These are phyloP conservation scores for Aspergillus latus DNA, from an alignment of 2,329 filamentous ascomycete genomes.

Conservation along the genomic window DNA sequence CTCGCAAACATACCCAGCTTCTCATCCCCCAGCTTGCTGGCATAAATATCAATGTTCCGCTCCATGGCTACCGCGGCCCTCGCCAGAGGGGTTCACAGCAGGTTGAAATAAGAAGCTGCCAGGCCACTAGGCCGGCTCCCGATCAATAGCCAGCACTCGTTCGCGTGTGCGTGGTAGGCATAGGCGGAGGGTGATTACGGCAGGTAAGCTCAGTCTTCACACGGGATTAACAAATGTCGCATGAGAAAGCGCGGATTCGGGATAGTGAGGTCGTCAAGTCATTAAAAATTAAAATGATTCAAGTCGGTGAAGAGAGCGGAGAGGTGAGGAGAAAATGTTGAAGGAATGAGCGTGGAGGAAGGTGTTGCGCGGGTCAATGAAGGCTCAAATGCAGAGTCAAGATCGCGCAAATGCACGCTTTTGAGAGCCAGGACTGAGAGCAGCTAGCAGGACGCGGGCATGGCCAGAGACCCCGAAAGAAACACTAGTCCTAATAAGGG, in stretches of 20 bases:
- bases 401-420: slow-evolving; percentile 34
- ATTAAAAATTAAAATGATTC: slow-evolving; percentile 26
- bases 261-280: slow-evolving; percentile 32
- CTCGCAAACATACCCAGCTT: slow-evolving; percentile 45
- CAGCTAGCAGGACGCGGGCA: slow-evolving; percentile 35
- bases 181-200: slow-evolving; percentile 29
- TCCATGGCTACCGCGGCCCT: slow-evolving; percentile 38
- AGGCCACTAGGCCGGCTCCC: slow-evolving; percentile 41
- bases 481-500: slow-evolving; percentile 35
- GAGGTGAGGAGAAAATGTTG: slow-evolving; percentile 14
- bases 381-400: slow-evolving; percentile 20
- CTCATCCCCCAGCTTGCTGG: slow-evolving; percentile 49
- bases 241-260: slow-evolving; percentile 22
- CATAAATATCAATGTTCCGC: slow-evolving; percentile 51
- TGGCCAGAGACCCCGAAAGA: slow-evolving; percentile 41
- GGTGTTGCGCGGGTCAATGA: slow-evolving; percentile 17
- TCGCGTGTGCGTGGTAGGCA: slow-evolving; percentile 26
- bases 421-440: slow-evolving; percentile 30
- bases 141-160: slow-evolving; percentile 30
- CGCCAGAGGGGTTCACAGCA: slow-evolving; percentile 22
- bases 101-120: slow-evolving; percentile 31
- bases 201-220: slow-evolving; percentile 26
- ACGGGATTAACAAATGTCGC: slow-evolving; percentile 27
- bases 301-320: slow-evolving; percentile 19
- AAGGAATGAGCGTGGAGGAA: slow-evolving; percentile 15